phyloP scores from a whole-genome alignment of 352 stramenopile species.

The Globisporangium recalcitrans region DNA sequence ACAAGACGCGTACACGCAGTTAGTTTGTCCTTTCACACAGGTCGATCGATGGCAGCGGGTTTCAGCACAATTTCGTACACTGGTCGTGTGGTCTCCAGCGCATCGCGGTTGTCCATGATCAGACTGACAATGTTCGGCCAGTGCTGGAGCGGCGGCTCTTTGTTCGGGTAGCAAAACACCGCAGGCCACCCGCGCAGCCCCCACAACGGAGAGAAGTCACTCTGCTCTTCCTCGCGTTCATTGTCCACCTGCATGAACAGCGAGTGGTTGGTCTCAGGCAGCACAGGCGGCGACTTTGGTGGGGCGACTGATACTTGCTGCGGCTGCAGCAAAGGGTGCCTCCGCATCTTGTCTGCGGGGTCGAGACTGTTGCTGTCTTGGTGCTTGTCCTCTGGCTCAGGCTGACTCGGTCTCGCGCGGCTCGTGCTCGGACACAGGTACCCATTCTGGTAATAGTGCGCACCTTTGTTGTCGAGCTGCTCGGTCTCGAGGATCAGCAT shows the following conservation, averaged over 20 bases:
- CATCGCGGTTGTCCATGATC: conserved; percentile 76
- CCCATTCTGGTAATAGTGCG: conserved; percentile 69
- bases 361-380: conserved; percentile 5
- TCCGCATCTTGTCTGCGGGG: conserved; percentile 18
- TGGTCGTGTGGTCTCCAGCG: conserved; percentile 43
- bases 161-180: conserved; percentile 77
- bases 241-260: conserved; percentile 53
- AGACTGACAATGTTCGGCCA: conserved; percentile 87
- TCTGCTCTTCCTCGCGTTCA: conserved; percentile 58
- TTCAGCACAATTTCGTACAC: conserved; percentile 38
- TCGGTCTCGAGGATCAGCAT: conserved; percentile 80
- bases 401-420: conserved; percentile 11
- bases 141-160: conserved; percentile 54
- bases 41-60: background rate
- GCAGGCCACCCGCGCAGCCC: conserved; percentile 73
- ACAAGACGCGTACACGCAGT: background rate
- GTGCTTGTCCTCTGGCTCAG: conserved; percentile 12
- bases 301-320: conserved; percentile 1
- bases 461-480: conserved; percentile 67
- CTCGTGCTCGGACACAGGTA: conserved; percentile 61
- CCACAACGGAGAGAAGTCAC: conserved; percentile 78
- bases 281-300: conserved; percentile 1
- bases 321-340: conserved; percentile 12
- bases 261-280: conserved; percentile 24
- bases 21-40: background rate